Conservation (phyloP, 345 rosid species). For the Populus deltoides region DNA sequence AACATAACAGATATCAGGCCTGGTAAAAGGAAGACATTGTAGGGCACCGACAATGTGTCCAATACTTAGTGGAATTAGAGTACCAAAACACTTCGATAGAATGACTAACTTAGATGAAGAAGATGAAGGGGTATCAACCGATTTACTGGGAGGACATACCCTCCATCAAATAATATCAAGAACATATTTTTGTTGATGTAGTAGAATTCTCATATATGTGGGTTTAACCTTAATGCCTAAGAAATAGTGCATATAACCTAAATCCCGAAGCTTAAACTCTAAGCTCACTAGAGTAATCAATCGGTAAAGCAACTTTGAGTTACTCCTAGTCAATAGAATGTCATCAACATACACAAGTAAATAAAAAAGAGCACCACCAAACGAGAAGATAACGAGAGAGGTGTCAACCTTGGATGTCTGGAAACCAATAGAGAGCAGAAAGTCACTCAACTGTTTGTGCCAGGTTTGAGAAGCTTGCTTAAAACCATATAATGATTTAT, state of each 20-base stretch:
- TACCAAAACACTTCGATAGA: fast-evolving
- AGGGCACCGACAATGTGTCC: too few species aligned
- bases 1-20: fast-evolving
- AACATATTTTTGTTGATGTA: background rate
- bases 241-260: background rate
- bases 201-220: background rate
- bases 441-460: background rate
- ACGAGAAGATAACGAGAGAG: background rate
- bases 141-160: background rate
- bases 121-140: background rate
- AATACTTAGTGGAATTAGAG: too few species aligned
- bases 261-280: background rate
- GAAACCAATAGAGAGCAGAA: background rate
- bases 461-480: background rate
- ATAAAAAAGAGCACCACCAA: background rate
- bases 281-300: background rate
- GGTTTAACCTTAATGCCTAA: background rate
- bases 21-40: too few species aligned
- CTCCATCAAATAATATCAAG: background rate
- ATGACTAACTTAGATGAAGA: fast-evolving
- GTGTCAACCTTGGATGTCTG: background rate
- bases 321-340: background rate
- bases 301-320: background rate
- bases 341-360: background rate
- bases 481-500: background rate